Base-by-base conservation (phyloP, 768 basidiomycete species). In the Dacryopinax spathularia region DNA sequence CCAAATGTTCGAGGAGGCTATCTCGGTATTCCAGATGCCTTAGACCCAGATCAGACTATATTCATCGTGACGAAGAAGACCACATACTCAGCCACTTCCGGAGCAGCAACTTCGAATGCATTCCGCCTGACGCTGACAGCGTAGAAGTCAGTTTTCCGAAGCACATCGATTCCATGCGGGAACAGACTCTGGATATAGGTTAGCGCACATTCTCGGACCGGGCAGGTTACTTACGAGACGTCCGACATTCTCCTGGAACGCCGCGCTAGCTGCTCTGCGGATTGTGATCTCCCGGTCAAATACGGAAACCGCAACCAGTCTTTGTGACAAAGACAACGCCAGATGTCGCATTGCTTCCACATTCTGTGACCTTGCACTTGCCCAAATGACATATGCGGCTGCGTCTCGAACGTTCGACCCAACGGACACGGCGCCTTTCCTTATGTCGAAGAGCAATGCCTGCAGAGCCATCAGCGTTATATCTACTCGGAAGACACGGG, bases 181-280 rank as follows among this genome's bases (percentile, higher is more conserved):
- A 97, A 94, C 62, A 94, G 75, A 65, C 82, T 85, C 95, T 98
- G 70, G 31, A 66, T 64, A 62, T 62, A 39, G 66, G 29, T n/a
- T 18, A 41, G 2, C 18, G 7, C 13, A 33, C 1, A 37, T 25
- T 18, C 34, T 20, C 10, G 33, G 33, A 22, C 16, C 18, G 6
- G 3, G 41, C 56, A 18, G 33, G 9, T 37, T 29, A 73, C 86
- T 73, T 70, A 96, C 95, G 77, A 88, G 87, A 71, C 96, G 79
- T 13, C 96, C 96, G 36, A 97, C 96, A 70, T 88, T 87, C 76
- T 99, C 96, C 74, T 99, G 96, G 72, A 91, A 98, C 13, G 94
- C 91, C 18, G 96, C 96, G 73, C 95, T 98, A 13, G 94, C 94
- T 15, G 96, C 95, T 67, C 96, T 78, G 27, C 96, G 82, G 63